These are phyloP conservation scores for Scheffersomyces coipomensis DNA, from an alignment of 805 yeast species.

Conservation along the genomic window DNA sequence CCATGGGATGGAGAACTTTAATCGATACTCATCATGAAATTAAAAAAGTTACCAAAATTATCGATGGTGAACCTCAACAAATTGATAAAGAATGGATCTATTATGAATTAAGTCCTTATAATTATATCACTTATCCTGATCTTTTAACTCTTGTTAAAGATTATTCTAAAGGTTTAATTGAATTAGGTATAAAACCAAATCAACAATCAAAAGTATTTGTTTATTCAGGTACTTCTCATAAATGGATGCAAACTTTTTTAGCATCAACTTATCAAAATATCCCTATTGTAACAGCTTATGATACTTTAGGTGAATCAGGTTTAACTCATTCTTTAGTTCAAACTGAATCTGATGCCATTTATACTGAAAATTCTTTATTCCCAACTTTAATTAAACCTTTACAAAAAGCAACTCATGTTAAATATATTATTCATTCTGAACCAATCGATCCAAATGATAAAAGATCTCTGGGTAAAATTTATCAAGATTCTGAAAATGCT, in stretches of 20 bases:
- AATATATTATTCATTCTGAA: slow-evolving; percentile 71
- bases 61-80: slow-evolving; percentile 71
- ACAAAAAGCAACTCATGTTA: slow-evolving; percentile 56
- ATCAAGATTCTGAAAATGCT: slow-evolving; percentile 56
- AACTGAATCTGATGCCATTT: slow-evolving; percentile 76
- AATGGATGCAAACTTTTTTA: slow-evolving; percentile 86
- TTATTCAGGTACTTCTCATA: slow-evolving; percentile 82
- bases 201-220: slow-evolving; percentile 69
- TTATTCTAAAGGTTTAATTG: slow-evolving; percentile 73
- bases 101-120: slow-evolving; percentile 75
- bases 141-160: slow-evolving; percentile 47
- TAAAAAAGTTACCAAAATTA: slow-evolving; percentile 67
- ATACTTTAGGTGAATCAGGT: slow-evolving; percentile 88
- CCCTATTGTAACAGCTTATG: slow-evolving; percentile 94
- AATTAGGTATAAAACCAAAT: slow-evolving; percentile 66
- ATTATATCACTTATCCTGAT: slow-evolving; percentile 61
- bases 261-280: slow-evolving; percentile 78
- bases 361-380: slow-evolving; percentile 79
- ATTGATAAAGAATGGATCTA: slow-evolving; percentile 86
- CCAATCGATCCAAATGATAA: slow-evolving; percentile 59
- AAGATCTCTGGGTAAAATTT: slow-evolving; percentile 60
- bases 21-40: slow-evolving; percentile 72
- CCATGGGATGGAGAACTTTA: slow-evolving; percentile 79
- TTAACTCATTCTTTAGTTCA: slow-evolving; percentile 81
- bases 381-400: slow-evolving; percentile 69